Percentiles rank a stretch among this genome's conserved stretches.
These are phyloP conservation scores for Phaeophleospora eucalypticola DNA, from an alignment of 2,329 filamentous ascomycete species.

Conservation along the genomic window DNA sequence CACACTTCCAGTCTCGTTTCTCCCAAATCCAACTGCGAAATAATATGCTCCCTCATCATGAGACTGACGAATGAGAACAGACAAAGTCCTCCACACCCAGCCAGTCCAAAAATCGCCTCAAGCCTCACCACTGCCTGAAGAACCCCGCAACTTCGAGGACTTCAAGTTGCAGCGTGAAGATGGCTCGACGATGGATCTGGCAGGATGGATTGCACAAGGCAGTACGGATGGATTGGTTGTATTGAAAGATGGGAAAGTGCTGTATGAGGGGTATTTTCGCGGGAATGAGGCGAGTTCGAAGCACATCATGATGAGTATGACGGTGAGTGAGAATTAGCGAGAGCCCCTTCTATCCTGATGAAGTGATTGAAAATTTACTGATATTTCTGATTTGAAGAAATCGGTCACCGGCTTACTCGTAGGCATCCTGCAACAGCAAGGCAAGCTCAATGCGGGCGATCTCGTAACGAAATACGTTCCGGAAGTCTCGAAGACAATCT, in stretches of 20 bases:
- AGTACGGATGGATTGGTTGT: constrained; percentile 24
- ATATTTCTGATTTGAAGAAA: constrained; percentile 3
- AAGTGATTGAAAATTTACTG: background rate
- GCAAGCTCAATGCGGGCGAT: constrained; percentile 16
- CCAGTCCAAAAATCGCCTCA: constrained; percentile 11
- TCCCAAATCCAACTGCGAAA: too few relatives aligned
- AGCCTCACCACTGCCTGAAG: background rate
- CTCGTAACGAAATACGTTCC: constrained; percentile 20
- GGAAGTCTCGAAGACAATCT: constrained; percentile 11
- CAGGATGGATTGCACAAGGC: constrained; percentile 12
- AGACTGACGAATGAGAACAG: too few relatives aligned
- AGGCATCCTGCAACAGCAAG: constrained; percentile 20
- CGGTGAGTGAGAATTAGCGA: too few relatives aligned
- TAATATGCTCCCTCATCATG: too few relatives aligned
- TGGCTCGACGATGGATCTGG: constrained; percentile 11
- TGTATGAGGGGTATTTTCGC: constrained; percentile 20
- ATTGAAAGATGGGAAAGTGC: constrained; percentile 19
- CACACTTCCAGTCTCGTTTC: too few relatives aligned
- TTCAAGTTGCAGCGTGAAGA: constrained; percentile 15
- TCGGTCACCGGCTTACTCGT: constrained; percentile 20
- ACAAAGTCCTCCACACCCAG: constrained; percentile 18
- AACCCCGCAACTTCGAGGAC: constrained; percentile 4
- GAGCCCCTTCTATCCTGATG: too few relatives aligned
- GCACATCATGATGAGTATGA: constrained; percentile 26
- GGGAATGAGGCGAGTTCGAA: constrained; percentile 16